Evolutionary conservation across 306 rosid species (phyloP).

Genomic region (Vachellia pachyceras): DNA sequence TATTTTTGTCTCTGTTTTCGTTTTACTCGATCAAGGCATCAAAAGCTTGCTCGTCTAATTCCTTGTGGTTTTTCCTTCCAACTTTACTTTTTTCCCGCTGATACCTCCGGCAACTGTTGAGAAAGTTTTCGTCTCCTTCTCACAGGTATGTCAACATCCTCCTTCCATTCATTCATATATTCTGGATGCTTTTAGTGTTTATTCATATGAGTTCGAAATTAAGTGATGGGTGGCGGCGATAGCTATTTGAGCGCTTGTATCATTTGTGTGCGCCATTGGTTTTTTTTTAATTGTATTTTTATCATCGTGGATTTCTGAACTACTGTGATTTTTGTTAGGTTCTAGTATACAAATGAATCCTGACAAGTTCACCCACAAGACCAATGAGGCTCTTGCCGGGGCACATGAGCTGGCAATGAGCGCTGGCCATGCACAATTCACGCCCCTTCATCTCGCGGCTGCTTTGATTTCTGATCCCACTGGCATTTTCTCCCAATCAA

Average conservation of each 20-base stretch:
- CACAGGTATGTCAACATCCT: conserved; percentile 24
- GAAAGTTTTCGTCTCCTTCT: background rate
- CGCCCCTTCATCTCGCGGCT: conserved; percentile 76
- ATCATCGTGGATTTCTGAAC: background rate
- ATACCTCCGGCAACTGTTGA: background rate
- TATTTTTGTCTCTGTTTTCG: no score
- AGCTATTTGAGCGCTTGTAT: background rate
- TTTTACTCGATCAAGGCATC: background rate
- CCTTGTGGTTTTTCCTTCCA: background rate
- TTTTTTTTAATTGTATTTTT: background rate
- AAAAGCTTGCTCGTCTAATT: background rate
- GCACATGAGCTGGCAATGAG: conserved; percentile 74
- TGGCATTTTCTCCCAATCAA: conserved; percentile 75
- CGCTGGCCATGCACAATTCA: conserved; percentile 77
- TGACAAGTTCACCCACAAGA: conserved; percentile 89
- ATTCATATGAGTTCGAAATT: no score
- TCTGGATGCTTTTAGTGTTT: background rate
- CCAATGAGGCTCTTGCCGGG: conserved; percentile 68
- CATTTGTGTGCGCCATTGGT: background rate
- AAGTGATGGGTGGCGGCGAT: background rate
- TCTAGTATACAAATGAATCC: conserved; percentile 70
- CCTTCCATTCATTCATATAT: background rate
- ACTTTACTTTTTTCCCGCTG: background rate
- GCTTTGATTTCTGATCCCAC: conserved; percentile 55
- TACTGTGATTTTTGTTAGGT: conserved; percentile 33